phyloP scores from a whole-genome alignment of 176 grass and related monocot genomes.

The Ensete glaucum region DNA sequence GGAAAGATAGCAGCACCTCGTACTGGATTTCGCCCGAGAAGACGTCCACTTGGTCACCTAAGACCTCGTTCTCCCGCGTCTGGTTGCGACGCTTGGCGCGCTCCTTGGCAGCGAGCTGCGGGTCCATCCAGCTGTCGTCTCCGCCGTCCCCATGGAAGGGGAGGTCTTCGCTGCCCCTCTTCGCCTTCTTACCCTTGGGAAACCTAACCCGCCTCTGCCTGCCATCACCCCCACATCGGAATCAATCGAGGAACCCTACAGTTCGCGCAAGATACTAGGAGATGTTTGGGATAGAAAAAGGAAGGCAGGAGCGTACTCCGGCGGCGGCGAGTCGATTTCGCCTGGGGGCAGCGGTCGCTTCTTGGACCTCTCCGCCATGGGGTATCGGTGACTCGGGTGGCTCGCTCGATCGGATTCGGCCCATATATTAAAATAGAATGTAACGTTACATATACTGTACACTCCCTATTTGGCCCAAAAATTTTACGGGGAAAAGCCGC shows the following conservation, averaged over 20 bases:
- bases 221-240: not conserved
- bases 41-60: constrained; percentile 20
- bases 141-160: constrained; percentile 5
- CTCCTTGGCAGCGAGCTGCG: constrained; percentile 49
- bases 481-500: no score
- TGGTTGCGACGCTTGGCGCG: constrained; percentile 55
- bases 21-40: constrained; percentile 63
- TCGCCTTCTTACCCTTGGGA: constrained; percentile 85
- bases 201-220: constrained; percentile 74
- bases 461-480: no score
- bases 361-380: not conserved
- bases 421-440: not conserved
- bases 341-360: not conserved
- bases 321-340: not conserved
- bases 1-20: constrained; percentile 34
- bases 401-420: not conserved
- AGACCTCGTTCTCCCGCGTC: constrained; percentile 33
- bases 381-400: not conserved
- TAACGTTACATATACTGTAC: no score
- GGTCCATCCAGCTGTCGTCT: constrained; percentile 46
- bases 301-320: not conserved
- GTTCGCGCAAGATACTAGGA: not conserved
- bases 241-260: not conserved
- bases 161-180: constrained; percentile 24
- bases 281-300: not conserved